Evolutionary conservation across 306 rosid species (phyloP).

Genomic region (Malus fusca): DNA sequence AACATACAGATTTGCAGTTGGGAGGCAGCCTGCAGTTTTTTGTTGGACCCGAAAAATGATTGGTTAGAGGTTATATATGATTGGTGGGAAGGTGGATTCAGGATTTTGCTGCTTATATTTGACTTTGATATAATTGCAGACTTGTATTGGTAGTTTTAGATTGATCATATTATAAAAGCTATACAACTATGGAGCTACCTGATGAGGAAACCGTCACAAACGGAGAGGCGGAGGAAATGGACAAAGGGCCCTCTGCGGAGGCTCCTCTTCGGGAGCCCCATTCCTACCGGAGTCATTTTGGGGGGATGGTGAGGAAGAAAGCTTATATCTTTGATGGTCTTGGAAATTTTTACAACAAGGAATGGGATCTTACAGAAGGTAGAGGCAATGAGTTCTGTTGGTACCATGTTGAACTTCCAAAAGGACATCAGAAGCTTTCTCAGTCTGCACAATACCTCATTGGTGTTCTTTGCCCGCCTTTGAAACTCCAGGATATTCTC

Average conservation of each 20-base stretch:
- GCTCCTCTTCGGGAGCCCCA: conserved; percentile 34
- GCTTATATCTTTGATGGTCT: conserved; percentile 83
- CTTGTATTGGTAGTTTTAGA: conserved; percentile 5
- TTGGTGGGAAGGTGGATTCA: conserved; percentile 7
- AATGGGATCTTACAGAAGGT: conserved; percentile 69
- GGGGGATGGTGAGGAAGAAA: conserved; percentile 64
- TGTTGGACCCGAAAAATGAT: not conserved
- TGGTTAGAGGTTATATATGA: conserved; percentile 6
- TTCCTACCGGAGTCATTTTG: conserved; percentile 23
- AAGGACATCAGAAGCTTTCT: conserved; percentile 61
- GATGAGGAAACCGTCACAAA: conserved; percentile 23
- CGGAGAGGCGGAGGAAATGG: conserved; percentile 46
- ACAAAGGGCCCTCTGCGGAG: conserved; percentile 31
- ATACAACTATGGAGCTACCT: conserved; percentile 46
- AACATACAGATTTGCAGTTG: conserved; percentile 13
- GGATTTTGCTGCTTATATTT: conserved; percentile 13
- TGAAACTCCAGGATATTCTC: conserved; percentile 95
- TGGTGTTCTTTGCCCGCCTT: conserved; percentile 81
- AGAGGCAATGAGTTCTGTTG: conserved; percentile 74
- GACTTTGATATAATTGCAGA: conserved; percentile 3
- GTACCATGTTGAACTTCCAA: conserved; percentile 97
- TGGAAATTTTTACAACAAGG: conserved; percentile 69
- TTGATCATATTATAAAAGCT: conserved; percentile 12
- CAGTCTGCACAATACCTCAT: conserved; percentile 83
- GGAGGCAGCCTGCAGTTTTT: conserved; percentile 6